Evolutionary conservation across 2,329 filamentous ascomycete species (phyloP), one percentile per base, ranked within the genome.

Genomic region (Exophiala lecanii-corni): DNA sequence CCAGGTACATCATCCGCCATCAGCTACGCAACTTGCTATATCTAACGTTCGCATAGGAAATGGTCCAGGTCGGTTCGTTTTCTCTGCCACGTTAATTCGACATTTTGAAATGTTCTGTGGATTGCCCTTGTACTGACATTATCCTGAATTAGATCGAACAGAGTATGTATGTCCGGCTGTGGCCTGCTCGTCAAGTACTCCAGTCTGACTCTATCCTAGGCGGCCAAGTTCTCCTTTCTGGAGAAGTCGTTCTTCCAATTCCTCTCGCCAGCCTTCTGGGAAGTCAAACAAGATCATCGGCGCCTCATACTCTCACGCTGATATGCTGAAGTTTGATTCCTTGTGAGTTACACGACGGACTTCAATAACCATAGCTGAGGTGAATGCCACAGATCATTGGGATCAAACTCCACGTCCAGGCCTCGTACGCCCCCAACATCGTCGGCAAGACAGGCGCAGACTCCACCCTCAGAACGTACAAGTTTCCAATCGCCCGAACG

Each of bases 41-140:
- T 39, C 41, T 51, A 33, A 49, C 31, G 5, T 43, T 17, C 7
- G 23, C 36, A 5, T 73, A 97, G 88, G 92, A 98, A 77, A 98
- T 98, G 92, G 87, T 96, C 58, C 91, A 98, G 84, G 89, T 98
- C 74, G 91, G 92, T 97, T 83, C 76, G 82, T 84, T 59, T 59
- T 18, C 56, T 60, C 60, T 53, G 47, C 45, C n/a, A n/a, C n/a
- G n/a, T n/a, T n/a, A n/a, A n/a, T n/a, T n/a, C n/a, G n/a, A n/a
- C n/a, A n/a, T n/a, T n/a, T n/a, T n/a, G n/a, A n/a, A n/a, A n/a
- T n/a, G n/a, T n/a, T n/a, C n/a, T n/a, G n/a, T n/a, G n/a, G n/a
- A n/a, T n/a, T n/a, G n/a, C n/a, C 15, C 10, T 15, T 30, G 10
- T 15, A 42, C 49, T 52, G 41, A 55, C 43, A 23, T 26, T 9